phyloP scores from a whole-genome alignment of 148 eudicot genomes.

The Nepenthes mirabilis region DNA sequence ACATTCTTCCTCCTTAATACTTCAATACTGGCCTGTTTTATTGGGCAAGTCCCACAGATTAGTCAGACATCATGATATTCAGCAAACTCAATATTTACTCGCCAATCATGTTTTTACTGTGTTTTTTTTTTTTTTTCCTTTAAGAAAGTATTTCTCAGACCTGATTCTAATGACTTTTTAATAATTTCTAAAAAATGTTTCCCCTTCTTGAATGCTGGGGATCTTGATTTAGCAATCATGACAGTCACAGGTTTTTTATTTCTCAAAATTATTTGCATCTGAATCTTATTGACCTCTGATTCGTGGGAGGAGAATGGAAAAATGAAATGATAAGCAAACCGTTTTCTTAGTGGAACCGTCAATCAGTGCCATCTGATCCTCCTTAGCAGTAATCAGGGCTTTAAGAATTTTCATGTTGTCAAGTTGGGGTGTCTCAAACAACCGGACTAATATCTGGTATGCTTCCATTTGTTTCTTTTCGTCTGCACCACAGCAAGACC shows the following conservation, averaged over 20 bases:
- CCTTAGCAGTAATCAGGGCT: slow-evolving; percentile 38
- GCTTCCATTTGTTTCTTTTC: slow-evolving; percentile 48
- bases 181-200: no score
- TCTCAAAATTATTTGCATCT: no score
- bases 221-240: no score
- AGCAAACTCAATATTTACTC: not conserved
- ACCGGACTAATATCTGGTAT: slow-evolving; percentile 23
- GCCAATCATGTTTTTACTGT: no score
- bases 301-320: not conserved
- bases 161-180: no score
- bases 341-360: slow-evolving; percentile 37
- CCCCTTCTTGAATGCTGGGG: no score
- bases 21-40: slow-evolving; percentile 37
- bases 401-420: slow-evolving; percentile 57
- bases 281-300: no score
- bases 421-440: slow-evolving; percentile 47
- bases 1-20: slow-evolving; percentile 48
- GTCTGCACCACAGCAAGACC: slow-evolving; percentile 20
- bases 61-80: not conserved
- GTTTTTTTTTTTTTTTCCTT: no score
- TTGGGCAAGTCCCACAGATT: not conserved
- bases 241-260: no score
- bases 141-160: no score
- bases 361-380: slow-evolving; percentile 48
- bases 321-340: slow-evolving; percentile 21